Evolutionary conservation across 768 basidiomycete genomes (phyloP).

Genomic region (Suillus placidus): DNA sequence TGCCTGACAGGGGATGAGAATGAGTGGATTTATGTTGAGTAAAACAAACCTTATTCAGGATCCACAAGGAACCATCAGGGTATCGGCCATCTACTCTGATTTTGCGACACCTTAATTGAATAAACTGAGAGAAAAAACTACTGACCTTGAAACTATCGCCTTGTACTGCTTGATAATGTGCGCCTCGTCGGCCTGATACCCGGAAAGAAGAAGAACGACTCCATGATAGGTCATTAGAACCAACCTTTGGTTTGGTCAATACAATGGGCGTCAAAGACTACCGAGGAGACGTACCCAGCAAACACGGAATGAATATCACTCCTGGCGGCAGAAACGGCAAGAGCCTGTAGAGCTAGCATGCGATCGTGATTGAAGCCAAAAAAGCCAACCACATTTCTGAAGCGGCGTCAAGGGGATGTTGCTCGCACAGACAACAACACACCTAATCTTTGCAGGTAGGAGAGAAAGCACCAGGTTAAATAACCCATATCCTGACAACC

Average conservation of each 20-base stretch:
- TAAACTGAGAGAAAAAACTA: slow-evolving; percentile 10
- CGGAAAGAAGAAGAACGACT: slow-evolving; percentile 66
- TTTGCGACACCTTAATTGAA: background rate
- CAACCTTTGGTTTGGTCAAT: slow-evolving; percentile 44
- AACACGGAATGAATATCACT: slow-evolving; percentile 77
- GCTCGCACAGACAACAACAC: slow-evolving; percentile 20
- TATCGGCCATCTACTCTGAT: slow-evolving; percentile 57
- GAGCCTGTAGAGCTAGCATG: slow-evolving; percentile 64
- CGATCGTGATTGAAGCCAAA: slow-evolving; percentile 78
- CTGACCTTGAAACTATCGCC: slow-evolving; percentile 64
- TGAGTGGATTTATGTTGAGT: background rate
- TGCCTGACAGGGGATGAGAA: slow-evolving; percentile 44
- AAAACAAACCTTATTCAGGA: slow-evolving; percentile 59
- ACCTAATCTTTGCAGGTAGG: slow-evolving; percentile 73
- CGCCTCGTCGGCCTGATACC: slow-evolving; percentile 75
- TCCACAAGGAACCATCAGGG: slow-evolving; percentile 73
- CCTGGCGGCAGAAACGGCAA: slow-evolving; percentile 67
- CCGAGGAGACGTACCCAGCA: slow-evolving; percentile 55
- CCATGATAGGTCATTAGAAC: slow-evolving; percentile 82
- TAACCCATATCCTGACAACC: slow-evolving; percentile 51
- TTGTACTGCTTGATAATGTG: slow-evolving; percentile 64
- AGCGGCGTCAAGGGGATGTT: slow-evolving; percentile 1
- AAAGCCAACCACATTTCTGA: slow-evolving; percentile 70
- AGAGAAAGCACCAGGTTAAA: slow-evolving; percentile 83
- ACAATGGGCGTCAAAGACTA: background rate